Conservation (phyloP, 2,329 filamentous ascomycete species). For the Arthrobotrys sphaeroides region DNA sequence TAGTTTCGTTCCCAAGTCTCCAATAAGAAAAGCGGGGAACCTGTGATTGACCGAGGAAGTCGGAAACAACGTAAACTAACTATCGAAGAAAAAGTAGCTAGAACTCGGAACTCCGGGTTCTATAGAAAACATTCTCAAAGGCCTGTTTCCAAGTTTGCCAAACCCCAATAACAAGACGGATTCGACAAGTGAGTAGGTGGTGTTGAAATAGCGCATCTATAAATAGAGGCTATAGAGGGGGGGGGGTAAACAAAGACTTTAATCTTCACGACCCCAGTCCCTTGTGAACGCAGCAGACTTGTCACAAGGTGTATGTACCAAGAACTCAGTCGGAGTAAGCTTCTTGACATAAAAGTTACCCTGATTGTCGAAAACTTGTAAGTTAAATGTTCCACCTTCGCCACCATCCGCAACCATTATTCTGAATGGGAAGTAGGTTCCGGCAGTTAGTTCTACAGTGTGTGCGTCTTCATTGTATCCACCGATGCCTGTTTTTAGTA, state of each 20-base stretch:
- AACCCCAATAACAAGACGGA: conserved; percentile 2
- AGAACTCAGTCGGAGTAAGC: neutral
- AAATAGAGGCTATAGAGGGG: neutral
- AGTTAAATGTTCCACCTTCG: conserved; percentile 1
- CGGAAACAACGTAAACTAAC: neutral
- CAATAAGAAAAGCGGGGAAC: neutral
- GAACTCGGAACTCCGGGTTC: conserved; percentile 4
- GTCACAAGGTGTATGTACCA: conserved; percentile 2
- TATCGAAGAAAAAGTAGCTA: neutral
- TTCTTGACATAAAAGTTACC: neutral
- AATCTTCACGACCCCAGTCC: neutral
- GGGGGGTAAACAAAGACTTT: neutral
- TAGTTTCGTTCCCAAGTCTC: neutral
- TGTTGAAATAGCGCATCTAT: neutral
- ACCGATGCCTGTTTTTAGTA: neutral
- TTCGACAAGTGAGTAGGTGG: neutral
- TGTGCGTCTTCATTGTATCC: neutral
- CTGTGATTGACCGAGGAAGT: neutral
- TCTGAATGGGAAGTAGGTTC: conserved; percentile 29
- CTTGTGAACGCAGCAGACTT: conserved; percentile 2
- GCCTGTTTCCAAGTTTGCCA: conserved; percentile 1
- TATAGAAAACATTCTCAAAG: conserved; percentile 9
- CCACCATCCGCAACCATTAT: conserved; percentile 15
- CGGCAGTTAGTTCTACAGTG: neutral
- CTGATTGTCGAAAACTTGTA: neutral